Evolutionary conservation across 2,329 filamentous ascomycete species (phyloP).

Genomic region (Penicillium concentricum): DNA sequence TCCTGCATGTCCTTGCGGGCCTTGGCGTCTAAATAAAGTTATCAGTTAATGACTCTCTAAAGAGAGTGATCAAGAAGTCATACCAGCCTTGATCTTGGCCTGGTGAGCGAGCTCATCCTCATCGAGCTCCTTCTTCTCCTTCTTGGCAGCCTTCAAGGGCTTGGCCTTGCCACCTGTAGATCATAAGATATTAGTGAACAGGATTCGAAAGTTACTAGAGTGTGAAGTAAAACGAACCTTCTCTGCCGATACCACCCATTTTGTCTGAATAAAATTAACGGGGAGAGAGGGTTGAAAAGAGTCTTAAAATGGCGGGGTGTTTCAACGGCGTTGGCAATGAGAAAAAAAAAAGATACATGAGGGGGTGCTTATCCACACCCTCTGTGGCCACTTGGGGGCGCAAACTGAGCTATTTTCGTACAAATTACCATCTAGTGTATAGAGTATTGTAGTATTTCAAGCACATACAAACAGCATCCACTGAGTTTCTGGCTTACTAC

Average conservation of each 20-base stretch:
- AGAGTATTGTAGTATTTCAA: background rate
- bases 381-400: background rate
- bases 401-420: background rate
- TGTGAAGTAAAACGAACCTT: constrained; percentile 50
- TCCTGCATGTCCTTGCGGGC: constrained; percentile 80
- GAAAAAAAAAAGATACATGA: constrained; percentile 13
- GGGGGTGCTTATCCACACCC: constrained; percentile 19
- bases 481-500: fast-evolving
- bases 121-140: constrained; percentile 76
- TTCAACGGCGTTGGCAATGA: constrained; percentile 2
- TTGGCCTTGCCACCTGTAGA: constrained; percentile 73
- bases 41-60: background rate
- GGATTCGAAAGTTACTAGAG: background rate
- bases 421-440: background rate
- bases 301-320: background rate
- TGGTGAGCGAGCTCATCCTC: constrained; percentile 82
- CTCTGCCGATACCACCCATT: constrained; percentile 68
- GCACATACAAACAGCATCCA: background rate
- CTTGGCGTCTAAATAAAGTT: constrained; percentile 64
- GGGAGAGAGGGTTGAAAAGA: constrained; percentile 5
- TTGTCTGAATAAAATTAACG: constrained; percentile 7
- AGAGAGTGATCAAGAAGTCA: constrained; percentile 31
- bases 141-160: constrained; percentile 87
- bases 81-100: constrained; percentile 82
- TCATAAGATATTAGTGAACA: constrained; percentile 18